phyloP scores from a whole-genome alignment of 2,329 filamentous ascomycete genomes.

The Neonectria coccinea region DNA sequence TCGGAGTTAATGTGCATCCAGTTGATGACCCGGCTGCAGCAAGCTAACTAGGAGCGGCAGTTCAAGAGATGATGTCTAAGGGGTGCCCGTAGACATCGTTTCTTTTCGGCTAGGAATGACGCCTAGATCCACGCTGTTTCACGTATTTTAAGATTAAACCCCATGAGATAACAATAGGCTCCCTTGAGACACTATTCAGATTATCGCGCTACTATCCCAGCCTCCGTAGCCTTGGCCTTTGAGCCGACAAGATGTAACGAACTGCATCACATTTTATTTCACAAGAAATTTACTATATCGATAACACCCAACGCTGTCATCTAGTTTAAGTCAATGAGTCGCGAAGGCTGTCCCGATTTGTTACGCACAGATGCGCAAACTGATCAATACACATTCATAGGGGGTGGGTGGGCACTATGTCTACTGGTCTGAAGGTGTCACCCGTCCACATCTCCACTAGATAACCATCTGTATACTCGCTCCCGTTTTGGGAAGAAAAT shows the following conservation, averaged over 20 bases:
- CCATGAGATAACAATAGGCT: neutral
- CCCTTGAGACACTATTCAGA: neutral
- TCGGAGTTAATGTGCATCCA: neutral
- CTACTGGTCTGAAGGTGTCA: neutral
- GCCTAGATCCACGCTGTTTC: neutral
- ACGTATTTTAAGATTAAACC: neutral
- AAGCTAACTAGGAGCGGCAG: neutral
- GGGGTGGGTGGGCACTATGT: neutral
- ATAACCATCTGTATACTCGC: neutral
- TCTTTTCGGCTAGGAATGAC: neutral
- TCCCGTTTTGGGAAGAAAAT: neutral
- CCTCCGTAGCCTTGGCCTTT: neutral
- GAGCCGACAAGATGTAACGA: neutral
- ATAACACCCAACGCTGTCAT: neutral
- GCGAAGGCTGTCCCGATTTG: too few relatives aligned
- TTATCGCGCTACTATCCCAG: neutral
- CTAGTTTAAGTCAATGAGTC: neutral
- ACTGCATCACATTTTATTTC: neutral
- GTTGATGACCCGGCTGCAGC: neutral
- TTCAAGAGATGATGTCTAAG: neutral
- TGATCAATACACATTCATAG: too few relatives aligned
- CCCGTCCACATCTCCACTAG: neutral
- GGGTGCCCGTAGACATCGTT: neutral
- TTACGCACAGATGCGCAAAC: neutral
- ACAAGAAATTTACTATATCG: neutral